Conservation (phyloP, 345 rosid species). For the Camelina sativa region DNA sequence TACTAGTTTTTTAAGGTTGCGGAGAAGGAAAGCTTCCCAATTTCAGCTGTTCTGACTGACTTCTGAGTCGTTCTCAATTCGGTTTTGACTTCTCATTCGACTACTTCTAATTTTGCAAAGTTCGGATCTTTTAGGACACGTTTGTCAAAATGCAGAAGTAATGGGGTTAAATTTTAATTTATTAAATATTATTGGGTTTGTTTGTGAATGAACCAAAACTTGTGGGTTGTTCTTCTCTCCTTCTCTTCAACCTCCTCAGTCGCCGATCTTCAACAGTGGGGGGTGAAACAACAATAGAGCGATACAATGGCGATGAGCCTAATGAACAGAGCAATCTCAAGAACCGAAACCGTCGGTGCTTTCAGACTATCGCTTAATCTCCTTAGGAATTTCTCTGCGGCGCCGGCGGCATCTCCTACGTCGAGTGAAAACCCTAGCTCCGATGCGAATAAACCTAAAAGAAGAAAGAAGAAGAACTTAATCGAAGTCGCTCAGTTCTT, state of each 20-base stretch:
- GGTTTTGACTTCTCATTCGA: background rate
- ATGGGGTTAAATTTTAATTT: background rate
- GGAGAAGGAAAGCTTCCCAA: background rate
- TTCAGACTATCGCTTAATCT: conserved; percentile 54
- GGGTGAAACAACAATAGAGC: background rate
- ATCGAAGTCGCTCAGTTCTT: conserved; percentile 92
- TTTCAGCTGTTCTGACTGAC: background rate
- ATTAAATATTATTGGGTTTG: background rate
- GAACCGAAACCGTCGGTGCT: conserved; percentile 37
- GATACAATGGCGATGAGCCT: conserved; percentile 53
- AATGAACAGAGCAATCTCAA: conserved; percentile 44
- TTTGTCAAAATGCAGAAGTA: background rate
- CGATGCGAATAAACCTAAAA: conserved; percentile 52
- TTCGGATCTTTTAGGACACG: background rate
- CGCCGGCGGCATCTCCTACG: conserved; percentile 30
- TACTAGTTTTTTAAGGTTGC: background rate
- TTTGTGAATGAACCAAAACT: conserved; percentile 26
- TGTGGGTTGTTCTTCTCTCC: background rate
- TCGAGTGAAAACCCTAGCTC: conserved; percentile 46
- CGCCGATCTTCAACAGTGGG: conserved; percentile 32
- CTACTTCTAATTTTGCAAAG: background rate
- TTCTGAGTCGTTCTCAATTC: background rate
- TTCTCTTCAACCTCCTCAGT: conserved; percentile 36
- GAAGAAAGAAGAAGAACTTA: conserved; percentile 90
- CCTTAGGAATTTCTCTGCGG: conserved; percentile 54